Base-by-base conservation (phyloP, 352 stramenopile species). In the Globisporangium parvum region DNA sequence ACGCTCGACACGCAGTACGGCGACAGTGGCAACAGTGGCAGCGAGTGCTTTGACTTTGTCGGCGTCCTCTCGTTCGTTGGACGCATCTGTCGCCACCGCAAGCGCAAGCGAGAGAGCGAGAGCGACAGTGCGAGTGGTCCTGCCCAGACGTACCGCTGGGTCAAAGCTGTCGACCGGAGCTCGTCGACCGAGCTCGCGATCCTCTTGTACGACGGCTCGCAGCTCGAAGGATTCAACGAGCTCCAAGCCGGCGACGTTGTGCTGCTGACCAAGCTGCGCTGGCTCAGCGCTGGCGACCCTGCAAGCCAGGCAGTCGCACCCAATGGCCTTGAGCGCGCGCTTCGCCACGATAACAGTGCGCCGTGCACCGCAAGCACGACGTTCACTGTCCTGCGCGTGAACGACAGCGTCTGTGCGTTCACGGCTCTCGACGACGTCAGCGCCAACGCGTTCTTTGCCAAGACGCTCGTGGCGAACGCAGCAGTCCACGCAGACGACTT, bases 31-130 rank as follows among this genome's bases (percentile, higher is more conserved):
- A 52, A 12, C 23, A 31, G 8, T 26, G 26, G 18, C 26, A 20
- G 17, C 0, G 69, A 73, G 41, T 78, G 74, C 48, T 90, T 90
- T 24, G 80, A 90, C 50, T 81, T 86, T 39, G 74, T 87, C 15
- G 80, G 80, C 2, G 70, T 90, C 0, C 49, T 88, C 12, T 79
- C 75, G 2, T 75, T 69, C 57, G 75, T 85, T 12, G 70, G 73
- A 1, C 69, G 66, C 21, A 66, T 84, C 23, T 75, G 64, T 35
- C 67, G 70, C 17, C 39, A 48, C 0, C 66, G 73, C 23, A 71
- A 75, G 56, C 65, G 67, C 1, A 66, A 53, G 45, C 28, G 62
- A 15, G n/a, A 37, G 28, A 2, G 42, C 55, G 28, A 57, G 61
- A 23, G 23, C 31, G 41, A 24, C 1, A 24, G 12, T 44, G 9